Evolutionary conservation across 2,329 filamentous ascomycete species (phyloP).

Genomic region (Fusarium sp.): DNA sequence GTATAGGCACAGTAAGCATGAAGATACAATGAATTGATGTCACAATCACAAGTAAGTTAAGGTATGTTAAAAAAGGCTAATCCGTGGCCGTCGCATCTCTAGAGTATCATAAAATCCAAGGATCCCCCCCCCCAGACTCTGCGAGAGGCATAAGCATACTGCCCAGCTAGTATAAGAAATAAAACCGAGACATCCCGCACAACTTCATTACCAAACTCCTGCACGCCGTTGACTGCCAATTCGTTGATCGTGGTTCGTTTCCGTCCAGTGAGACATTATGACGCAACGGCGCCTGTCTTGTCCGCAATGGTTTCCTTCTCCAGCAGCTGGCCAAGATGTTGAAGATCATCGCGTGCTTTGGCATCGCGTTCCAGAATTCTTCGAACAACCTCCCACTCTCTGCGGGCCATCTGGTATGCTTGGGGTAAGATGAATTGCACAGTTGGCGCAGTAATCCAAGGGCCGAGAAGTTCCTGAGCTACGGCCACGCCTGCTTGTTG

Average conservation of each 20-base stretch:
- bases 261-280: constrained; percentile 18
- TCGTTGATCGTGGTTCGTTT: constrained; percentile 12
- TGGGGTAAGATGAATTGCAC: constrained; percentile 78
- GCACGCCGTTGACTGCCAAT: constrained; percentile 10
- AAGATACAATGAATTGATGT: background rate
- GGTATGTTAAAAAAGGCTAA: background rate
- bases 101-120: constrained; percentile 33
- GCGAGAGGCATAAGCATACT: background rate
- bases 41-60: background rate
- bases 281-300: constrained; percentile 25
- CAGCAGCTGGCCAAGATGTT: constrained; percentile 67
- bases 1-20: background rate
- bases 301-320: constrained; percentile 60
- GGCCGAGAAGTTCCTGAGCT: constrained; percentile 74
- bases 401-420: constrained; percentile 75
- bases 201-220: constrained; percentile 20
- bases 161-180: constrained; percentile 9
- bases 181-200: constrained; percentile 6
- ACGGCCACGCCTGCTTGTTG: constrained; percentile 67
- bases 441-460: constrained; percentile 72
- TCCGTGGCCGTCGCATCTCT: constrained; percentile 1
- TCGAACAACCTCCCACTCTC: constrained; percentile 80
- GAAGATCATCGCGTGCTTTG: constrained; percentile 72
- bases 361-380: constrained; percentile 76
- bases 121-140: constrained; percentile 15